phyloP scores from a whole-genome alignment of 305 asterid species.

The Plantago coronopus region DNA sequence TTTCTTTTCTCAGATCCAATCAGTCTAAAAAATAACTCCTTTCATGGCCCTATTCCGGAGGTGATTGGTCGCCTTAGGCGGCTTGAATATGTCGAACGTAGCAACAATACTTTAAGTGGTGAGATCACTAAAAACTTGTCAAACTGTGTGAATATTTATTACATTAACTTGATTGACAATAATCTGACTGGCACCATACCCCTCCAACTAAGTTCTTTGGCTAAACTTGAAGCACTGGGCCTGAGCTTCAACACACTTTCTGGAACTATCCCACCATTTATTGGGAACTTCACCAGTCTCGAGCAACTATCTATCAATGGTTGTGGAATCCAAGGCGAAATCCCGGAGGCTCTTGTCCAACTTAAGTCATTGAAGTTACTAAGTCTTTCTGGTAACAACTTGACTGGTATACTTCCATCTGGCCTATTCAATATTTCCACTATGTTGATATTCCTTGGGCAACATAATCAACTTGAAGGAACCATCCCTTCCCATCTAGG shows the following conservation, averaged over 20 bases:
- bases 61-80: conserved; percentile 28
- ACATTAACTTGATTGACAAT: conserved; percentile 30
- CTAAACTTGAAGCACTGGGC: conserved; percentile 22
- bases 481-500: conserved; percentile 24
- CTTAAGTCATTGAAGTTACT: conserved; percentile 13
- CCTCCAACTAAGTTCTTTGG: conserved; percentile 23
- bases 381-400: conserved; percentile 10
- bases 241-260: conserved; percentile 17
- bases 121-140: conserved; percentile 33
- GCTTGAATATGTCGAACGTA: conserved; percentile 14
- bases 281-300: conserved; percentile 28
- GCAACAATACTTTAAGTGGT: conserved; percentile 29
- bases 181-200: conserved; percentile 16
- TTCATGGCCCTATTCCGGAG: conserved; percentile 27
- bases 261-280: conserved; percentile 27
- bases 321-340: conserved; percentile 23
- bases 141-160: conserved; percentile 23
- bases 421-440: conserved; percentile 28
- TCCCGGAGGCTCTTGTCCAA: conserved; percentile 26
- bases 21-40: conserved; percentile 20
- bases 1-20: conserved; percentile 26
- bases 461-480: conserved; percentile 24
- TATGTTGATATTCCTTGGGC: neutral
- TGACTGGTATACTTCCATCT: conserved; percentile 26
- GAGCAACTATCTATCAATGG: conserved; percentile 4